Base-by-base conservation (phyloP, 2,329 filamentous ascomycete genomes). In the Monilinia fructicola region DNA sequence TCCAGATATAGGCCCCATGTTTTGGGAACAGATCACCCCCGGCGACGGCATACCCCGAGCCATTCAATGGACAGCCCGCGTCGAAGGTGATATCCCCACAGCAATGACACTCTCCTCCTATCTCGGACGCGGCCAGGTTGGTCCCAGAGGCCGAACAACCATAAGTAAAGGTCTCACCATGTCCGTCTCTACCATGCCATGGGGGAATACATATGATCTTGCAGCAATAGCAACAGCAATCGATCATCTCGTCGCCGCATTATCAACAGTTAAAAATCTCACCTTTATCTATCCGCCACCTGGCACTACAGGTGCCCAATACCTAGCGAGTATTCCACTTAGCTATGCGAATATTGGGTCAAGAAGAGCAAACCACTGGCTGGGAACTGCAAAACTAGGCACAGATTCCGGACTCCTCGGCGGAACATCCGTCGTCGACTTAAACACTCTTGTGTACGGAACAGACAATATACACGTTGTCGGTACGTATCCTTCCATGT, bases 401-500 rank as follows among this genome's bases (percentile, higher is more conserved):
- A 80, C 78, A 0, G 82, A 87, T 67, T 67, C 66, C 14, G 72
- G 69, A 31, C 52, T 72, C 7, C 83, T 85, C 58, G 78, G 78
- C 56, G 86, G 87, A 21, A 82, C 79, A 9, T 79, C 85, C 1
- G 87, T 90, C 2, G 87, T 90, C 1, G 87, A 90, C 71, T 75
- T 81, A 14, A 80, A 90, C 76, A 84, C 86, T 66, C 85, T 84
- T 77, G 86, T 90, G 7, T 90, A 85, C 72, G 87, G 87, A 48
- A 90, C 85, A 0, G 85, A 89, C 72, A 90, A 90, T 77, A 79
- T 90, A 54, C 89, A 87, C 72, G 84, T 90, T 18, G 85, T 90
- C 4, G 88, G 54, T 52, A 65, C 53, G 38, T 60, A 44, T 44
- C 12, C 21, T 23, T 21, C 38, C 21, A 35, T 23, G 26, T 12